A percentile compares a stretch with the other conserved stretches of the same genome.
These are phyloP conservation scores for Teratosphaeriaceae sp. DNA, from an alignment of 2,329 filamentous ascomycete species.

Conservation along the genomic window DNA sequence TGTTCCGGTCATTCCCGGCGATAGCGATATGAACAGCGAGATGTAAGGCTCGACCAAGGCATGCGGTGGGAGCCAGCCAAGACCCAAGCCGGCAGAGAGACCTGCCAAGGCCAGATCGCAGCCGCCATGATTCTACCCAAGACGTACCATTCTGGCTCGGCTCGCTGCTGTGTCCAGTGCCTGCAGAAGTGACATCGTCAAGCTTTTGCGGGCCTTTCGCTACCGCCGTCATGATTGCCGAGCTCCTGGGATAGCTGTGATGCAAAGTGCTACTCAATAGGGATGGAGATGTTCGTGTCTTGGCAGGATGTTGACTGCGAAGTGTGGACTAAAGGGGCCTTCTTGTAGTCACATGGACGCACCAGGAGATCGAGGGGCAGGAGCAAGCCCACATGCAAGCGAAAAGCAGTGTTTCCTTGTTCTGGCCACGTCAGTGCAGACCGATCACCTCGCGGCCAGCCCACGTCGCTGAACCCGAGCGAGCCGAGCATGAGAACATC, in stretches of 20 bases:
- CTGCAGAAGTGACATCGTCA: constrained; percentile 1
- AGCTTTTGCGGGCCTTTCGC: constrained; percentile 1
- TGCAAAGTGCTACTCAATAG: no score
- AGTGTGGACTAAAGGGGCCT: not conserved
- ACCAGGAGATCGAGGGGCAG: not conserved
- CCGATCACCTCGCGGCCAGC: no score
- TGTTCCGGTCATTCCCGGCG: no score
- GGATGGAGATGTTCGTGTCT: not conserved
- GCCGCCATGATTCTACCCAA: no score
- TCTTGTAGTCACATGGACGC: no score
- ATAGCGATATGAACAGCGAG: no score
- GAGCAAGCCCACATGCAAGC: not conserved
- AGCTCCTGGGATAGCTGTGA: not conserved
- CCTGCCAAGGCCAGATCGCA: not conserved
- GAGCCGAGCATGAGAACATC: no score
- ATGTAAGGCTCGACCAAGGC: no score
- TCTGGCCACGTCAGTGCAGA: not conserved
- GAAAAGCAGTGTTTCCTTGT: no score
- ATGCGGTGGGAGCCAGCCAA: no score
- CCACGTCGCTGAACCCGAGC: no score
- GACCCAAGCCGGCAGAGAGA: not conserved
- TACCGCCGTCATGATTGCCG: constrained; percentile 5
- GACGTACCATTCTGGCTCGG: constrained; percentile 4
- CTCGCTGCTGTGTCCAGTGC: not conserved
- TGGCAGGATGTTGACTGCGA: not conserved